These are phyloP conservation scores for Cephaloascus albidus DNA, from an alignment of 805 yeast genomes.

Conservation along the genomic window DNA sequence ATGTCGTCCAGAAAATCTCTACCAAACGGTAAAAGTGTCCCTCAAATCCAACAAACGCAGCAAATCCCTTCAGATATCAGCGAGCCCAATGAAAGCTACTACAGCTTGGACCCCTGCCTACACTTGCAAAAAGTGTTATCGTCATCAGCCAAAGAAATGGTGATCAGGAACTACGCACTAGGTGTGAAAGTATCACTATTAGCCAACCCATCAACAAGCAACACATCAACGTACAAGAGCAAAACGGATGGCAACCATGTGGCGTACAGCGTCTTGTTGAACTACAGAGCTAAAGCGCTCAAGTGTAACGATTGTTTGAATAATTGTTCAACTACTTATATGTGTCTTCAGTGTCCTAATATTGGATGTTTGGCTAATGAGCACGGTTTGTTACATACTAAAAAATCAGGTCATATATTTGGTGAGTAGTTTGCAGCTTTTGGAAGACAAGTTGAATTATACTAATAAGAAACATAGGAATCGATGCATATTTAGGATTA, in stretches of 20 bases:
- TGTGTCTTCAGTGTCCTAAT: conserved; percentile 73
- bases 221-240: conserved; percentile 15
- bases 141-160: conserved; percentile 39
- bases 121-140: conserved; percentile 39
- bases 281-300: conserved; percentile 32
- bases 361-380: conserved; percentile 54
- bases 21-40: background rate
- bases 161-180: conserved; percentile 39
- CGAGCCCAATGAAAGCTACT: conserved; percentile 17
- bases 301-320: conserved; percentile 42
- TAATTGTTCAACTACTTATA: conserved; percentile 32
- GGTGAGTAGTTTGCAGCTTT: conserved; percentile 19
- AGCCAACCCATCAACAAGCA: conserved; percentile 13
- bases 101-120: conserved; percentile 33
- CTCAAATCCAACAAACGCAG: no score
- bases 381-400: conserved; percentile 40
- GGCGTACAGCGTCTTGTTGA: conserved; percentile 25
- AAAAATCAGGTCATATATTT: conserved; percentile 39
- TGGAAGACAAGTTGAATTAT: background rate
- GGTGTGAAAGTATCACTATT: conserved; percentile 36
- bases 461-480: conserved; percentile 18
- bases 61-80: no score
- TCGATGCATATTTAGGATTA: conserved; percentile 59
- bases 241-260: conserved; percentile 27
- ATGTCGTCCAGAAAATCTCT: background rate